Percentiles rank a stretch among this genome's conserved stretches.
Evolutionary conservation across 208 protist genomes (phyloP).

Genomic region (Trypanosoma mega): DNA sequence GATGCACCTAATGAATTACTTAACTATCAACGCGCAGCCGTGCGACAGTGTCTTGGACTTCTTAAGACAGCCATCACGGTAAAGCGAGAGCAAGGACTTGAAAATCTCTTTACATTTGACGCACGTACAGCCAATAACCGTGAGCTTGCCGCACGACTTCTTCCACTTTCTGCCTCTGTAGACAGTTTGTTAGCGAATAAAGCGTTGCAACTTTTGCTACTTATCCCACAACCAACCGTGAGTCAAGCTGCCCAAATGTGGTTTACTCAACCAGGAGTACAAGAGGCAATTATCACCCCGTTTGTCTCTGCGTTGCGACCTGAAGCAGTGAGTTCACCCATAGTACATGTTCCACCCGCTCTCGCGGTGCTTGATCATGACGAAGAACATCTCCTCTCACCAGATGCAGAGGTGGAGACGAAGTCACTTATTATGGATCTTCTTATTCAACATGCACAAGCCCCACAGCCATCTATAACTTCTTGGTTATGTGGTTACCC

Average conservation of each 20-base stretch:
- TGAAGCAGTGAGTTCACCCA: conserved; percentile 20
- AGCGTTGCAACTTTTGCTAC: conserved; percentile 60
- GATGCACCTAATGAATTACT: conserved; percentile 49
- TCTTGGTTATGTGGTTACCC: conserved; percentile 33
- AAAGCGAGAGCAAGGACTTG: conserved; percentile 46
- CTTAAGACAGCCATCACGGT: conserved; percentile 59
- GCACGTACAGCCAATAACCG: conserved; percentile 59
- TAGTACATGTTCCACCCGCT: conserved; percentile 58
- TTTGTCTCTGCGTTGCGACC: conserved; percentile 24
- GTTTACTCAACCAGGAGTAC: conserved; percentile 33
- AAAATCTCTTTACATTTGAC: conserved; percentile 71
- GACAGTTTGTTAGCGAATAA: conserved; percentile 59
- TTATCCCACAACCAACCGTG: conserved; percentile 52
- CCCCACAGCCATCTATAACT: conserved; percentile 25
- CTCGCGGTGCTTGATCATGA: conserved; percentile 70
- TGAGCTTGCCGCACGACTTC: conserved; percentile 48
- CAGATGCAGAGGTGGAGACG: conserved; percentile 33
- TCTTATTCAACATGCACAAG: conserved; percentile 62
- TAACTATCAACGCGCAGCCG: conserved; percentile 60
- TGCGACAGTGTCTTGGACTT: conserved; percentile 69
- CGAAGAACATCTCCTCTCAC: conserved; percentile 19
- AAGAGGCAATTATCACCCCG: conserved; percentile 38
- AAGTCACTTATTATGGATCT: conserved; percentile 82
- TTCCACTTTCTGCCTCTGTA: conserved; percentile 43
- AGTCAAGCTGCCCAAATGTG: conserved; percentile 54